phyloP scores from a whole-genome alignment of 257 asterid species.

The Nicotiana otophora region DNA sequence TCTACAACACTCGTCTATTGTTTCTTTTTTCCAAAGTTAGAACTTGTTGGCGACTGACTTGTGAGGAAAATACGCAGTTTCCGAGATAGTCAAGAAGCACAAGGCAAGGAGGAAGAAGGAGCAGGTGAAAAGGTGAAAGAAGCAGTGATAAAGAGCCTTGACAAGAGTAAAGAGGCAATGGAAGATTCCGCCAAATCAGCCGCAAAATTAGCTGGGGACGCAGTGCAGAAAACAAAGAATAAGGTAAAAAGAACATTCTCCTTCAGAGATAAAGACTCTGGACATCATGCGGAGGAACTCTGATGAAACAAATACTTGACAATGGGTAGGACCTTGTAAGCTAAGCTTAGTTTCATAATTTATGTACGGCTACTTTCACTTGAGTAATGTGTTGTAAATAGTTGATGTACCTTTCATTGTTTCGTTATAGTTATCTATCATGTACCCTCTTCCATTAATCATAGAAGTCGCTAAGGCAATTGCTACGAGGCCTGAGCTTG shows the following conservation, averaged over 20 bases:
- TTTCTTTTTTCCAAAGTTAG: background rate
- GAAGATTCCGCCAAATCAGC: slow-evolving; percentile 33
- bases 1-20: background rate
- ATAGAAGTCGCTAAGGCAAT: background rate
- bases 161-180: slow-evolving; percentile 21
- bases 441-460: background rate
- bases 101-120: background rate
- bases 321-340: background rate
- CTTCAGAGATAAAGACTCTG: background rate
- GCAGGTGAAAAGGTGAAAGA: slow-evolving; percentile 29
- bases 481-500: background rate
- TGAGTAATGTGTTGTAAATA: too few species aligned
- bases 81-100: slow-evolving; percentile 2
- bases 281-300: slow-evolving; percentile 11
- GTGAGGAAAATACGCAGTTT: slow-evolving; percentile 12
- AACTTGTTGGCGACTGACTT: background rate
- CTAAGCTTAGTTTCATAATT: background rate
- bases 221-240: background rate
- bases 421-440: background rate
- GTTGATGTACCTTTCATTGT: background rate
- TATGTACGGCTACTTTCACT: background rate
- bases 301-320: background rate
- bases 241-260: slow-evolving; percentile 17
- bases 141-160: slow-evolving; percentile 37
- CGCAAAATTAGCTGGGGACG: slow-evolving; percentile 14